A percentile compares a stretch with the other conserved stretches of the same genome.
Conservation (phyloP, 495 filamentous ascomycete species). For the Thermochaetoides thermophila region DNA sequence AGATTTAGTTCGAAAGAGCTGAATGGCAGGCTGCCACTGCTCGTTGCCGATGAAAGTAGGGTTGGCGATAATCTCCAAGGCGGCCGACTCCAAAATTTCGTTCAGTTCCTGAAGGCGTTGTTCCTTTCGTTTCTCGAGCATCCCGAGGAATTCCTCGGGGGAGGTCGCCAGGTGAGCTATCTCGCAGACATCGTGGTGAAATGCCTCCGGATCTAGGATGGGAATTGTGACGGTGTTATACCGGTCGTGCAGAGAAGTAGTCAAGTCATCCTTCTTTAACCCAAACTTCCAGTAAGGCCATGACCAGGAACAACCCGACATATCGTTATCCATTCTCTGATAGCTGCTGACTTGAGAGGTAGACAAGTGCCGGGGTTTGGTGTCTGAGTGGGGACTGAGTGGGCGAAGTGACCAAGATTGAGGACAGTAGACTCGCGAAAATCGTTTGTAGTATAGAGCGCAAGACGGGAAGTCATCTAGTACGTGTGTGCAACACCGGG, state of each 20-base stretch:
- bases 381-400: no score
- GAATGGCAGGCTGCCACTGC: conserved; percentile 35
- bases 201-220: conserved; percentile 26
- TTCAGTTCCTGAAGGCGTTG: conserved; percentile 33
- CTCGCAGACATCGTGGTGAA: conserved; percentile 30
- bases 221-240: conserved; percentile 25
- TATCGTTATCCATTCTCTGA: conserved; percentile 33
- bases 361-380: conserved; percentile 1
- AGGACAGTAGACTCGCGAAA: no score
- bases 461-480: no score
- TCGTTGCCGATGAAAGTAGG: conserved; percentile 33
- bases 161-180: conserved; percentile 27
- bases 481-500: no score
- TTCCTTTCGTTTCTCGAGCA: conserved; percentile 32
- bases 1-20: conserved; percentile 37
- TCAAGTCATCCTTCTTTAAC: conserved; percentile 25
- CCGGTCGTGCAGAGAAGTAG: conserved; percentile 24
- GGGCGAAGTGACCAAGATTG: no score
- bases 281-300: conserved; percentile 39
- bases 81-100: conserved; percentile 30
- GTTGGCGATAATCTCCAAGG: conserved; percentile 38
- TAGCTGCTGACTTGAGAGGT: background rate
- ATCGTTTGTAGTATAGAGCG: conserved; percentile 5
- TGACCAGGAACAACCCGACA: conserved; percentile 17
- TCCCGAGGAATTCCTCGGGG: conserved; percentile 29